These are phyloP conservation scores for Colletotrichum caudatum DNA, from an alignment of 2,329 filamentous ascomycete species.

Conservation along the genomic window DNA sequence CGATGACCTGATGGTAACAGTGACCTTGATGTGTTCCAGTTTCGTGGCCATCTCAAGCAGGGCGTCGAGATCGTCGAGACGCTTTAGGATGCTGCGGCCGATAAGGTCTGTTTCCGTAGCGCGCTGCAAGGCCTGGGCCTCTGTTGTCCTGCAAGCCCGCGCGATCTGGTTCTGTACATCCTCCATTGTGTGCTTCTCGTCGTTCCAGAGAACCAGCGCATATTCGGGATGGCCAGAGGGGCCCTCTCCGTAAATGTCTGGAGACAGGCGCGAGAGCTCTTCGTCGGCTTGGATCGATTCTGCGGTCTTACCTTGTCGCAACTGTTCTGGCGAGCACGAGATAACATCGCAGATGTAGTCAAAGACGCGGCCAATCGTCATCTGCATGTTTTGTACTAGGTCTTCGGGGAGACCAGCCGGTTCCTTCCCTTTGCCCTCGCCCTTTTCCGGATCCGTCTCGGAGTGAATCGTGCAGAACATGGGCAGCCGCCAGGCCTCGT, in stretches of 20 bases:
- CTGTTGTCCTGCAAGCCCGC: slow-evolving; percentile 82
- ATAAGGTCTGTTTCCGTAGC: slow-evolving; percentile 91
- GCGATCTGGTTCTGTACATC: slow-evolving; percentile 93
- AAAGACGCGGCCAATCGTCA: slow-evolving; percentile 86
- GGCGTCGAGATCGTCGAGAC: slow-evolving; percentile 76
- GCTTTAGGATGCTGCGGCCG: slow-evolving; percentile 86
- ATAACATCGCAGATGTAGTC: slow-evolving; percentile 99
- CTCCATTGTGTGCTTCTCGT: slow-evolving; percentile 95
- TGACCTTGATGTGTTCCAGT: slow-evolving; percentile 95
- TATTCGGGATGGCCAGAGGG: slow-evolving; percentile 80
- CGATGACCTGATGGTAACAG: slow-evolving; percentile 92
- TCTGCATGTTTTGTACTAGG: slow-evolving; percentile 80
- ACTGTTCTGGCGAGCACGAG: slow-evolving; percentile 95
- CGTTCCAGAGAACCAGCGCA: slow-evolving; percentile 93
- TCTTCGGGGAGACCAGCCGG: slow-evolving; percentile 76
- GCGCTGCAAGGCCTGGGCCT: slow-evolving; percentile 75
- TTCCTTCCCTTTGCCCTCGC: slow-evolving; percentile 72
- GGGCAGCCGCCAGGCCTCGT: slow-evolving; percentile 91
- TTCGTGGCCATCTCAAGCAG: slow-evolving; percentile 84
- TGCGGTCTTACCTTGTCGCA: slow-evolving; percentile 85
- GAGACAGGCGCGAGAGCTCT: slow-evolving; percentile 78
- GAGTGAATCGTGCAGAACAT: slow-evolving; percentile 96
- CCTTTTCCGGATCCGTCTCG: slow-evolving; percentile 61
- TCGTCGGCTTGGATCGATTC: slow-evolving; percentile 88
- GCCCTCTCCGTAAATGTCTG: slow-evolving; percentile 76